phyloP scores from a whole-genome alignment of 2,329 filamentous ascomycete genomes.

The Fusarium metavorans region DNA sequence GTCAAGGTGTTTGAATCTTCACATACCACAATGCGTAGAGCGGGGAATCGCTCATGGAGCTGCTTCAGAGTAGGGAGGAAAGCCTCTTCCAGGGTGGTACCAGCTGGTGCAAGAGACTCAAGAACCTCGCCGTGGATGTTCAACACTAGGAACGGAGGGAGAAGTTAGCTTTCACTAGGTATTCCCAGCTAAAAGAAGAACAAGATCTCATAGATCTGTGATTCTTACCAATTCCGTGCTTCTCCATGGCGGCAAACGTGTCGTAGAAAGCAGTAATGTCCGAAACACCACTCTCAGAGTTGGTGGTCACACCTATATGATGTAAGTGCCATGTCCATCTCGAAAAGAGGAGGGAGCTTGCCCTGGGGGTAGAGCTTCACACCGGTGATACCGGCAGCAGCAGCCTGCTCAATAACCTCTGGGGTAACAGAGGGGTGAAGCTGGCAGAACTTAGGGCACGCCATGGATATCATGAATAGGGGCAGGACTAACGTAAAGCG shows the following conservation, averaged over 20 bases:
- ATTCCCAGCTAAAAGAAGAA: too few species aligned
- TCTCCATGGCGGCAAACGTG: slow-evolving; percentile 91
- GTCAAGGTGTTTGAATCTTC: not conserved
- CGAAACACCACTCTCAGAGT: slow-evolving; percentile 76
- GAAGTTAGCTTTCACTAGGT: not conserved
- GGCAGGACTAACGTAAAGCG: slow-evolving; percentile 65
- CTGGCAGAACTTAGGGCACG: slow-evolving; percentile 37
- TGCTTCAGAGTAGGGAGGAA: slow-evolving; percentile 85
- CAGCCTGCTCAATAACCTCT: slow-evolving; percentile 78
- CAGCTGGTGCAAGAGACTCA: slow-evolving; percentile 60
- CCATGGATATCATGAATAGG: not conserved
- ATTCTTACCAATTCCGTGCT: slow-evolving; percentile 69
- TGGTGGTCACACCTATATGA: slow-evolving; percentile 68
- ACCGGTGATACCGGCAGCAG: slow-evolving; percentile 76
- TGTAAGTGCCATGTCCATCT: slow-evolving; percentile 22
- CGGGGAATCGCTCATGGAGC: slow-evolving; percentile 81
- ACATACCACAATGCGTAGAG: slow-evolving; percentile 69
- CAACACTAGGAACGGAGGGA: slow-evolving; percentile 63
- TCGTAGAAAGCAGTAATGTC: slow-evolving; percentile 78
- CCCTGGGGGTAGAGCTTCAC: slow-evolving; percentile 77
- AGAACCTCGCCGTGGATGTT: slow-evolving; percentile 95
- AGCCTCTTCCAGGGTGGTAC: slow-evolving; percentile 58
- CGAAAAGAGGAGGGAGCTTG: slow-evolving; percentile 1
- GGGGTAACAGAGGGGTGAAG: slow-evolving; percentile 73
- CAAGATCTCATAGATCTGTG: too few species aligned